phyloP scores from a whole-genome alignment of 1,139 yeast genomes.

The Suhomyces wounanorum region DNA sequence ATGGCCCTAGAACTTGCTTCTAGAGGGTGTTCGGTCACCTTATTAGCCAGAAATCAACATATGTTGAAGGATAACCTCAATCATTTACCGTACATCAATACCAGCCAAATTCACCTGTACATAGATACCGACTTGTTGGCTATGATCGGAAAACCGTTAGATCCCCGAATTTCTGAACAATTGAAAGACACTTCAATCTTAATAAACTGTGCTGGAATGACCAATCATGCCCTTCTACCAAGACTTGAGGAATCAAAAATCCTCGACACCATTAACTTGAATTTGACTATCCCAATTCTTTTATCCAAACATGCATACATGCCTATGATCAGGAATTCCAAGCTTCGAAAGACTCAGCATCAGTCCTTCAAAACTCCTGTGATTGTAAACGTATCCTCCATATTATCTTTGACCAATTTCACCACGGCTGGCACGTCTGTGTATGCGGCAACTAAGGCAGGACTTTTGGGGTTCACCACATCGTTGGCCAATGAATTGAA shows the following conservation, averaged over 20 bases:
- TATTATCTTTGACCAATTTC: constrained; percentile 51
- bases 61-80: constrained; percentile 36
- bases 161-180: constrained; percentile 17
- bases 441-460: constrained; percentile 83
- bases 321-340: constrained; percentile 47
- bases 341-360: background rate
- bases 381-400: constrained; percentile 71
- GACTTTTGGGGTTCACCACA: constrained; percentile 65
- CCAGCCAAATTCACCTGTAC: constrained; percentile 48
- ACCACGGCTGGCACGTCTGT: constrained; percentile 64
- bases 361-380: constrained; percentile 22
- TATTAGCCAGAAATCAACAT: constrained; percentile 57
- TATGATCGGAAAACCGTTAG: constrained; percentile 5
- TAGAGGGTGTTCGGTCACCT: constrained; percentile 62
- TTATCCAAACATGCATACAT: constrained; percentile 47
- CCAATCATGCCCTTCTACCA: constrained; percentile 61
- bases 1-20: constrained; percentile 60
- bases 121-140: constrained; percentile 52
- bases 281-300: constrained; percentile 67
- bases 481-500: constrained; percentile 66
- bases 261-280: constrained; percentile 53
- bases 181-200: constrained; percentile 45
- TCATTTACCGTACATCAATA: constrained; percentile 32
- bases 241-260: constrained; percentile 48
- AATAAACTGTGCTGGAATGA: constrained; percentile 81